Evolutionary conservation across 495 filamentous ascomycete genomes (phyloP), one percentile per base, ranked within the genome.

Genomic region (Monascus purpureus): DNA sequence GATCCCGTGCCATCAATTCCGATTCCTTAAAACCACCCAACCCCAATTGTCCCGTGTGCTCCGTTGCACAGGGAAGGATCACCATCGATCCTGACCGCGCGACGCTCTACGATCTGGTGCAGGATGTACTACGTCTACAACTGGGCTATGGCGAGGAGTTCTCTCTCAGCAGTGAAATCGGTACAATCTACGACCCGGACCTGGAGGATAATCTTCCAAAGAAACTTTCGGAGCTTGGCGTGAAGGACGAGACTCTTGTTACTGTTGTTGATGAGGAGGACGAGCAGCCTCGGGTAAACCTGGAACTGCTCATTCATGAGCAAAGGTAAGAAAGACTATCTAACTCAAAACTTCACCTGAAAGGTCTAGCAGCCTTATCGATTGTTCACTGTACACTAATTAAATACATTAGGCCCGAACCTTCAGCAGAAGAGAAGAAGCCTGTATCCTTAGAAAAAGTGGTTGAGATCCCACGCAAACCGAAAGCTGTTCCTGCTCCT

Each of bases 121-220:
- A 88, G 33, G 70, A 71, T 27, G 59, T 92, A 17, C 55, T 95
- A 9, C 71, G 70, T 32, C 28, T 58, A 8, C 52, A 80, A 31
- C 56, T 95, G 3, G 82, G 82, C 8, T 96, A 93, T 47, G 75
- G 77, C 6, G 77, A 87, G 32, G 87, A 94, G 23, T 69, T 95
- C 22, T 76, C 73, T 8, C 62, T 97, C 35, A 74, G 68, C 37
- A 85, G 70, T 29, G 75, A 79, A 2, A 52, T 63, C n/a, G 76
- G 74, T 28, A 58, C 80, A 6, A 63, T 96, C 4, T 99, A 92
- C 46, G 90, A 95, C 45, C 72, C 73, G 0, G 90, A 96, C 34
- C 65, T 87, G 39, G 82, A 84, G 5, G 86, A 93, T 38, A 90
- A 95, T 39, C 58, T 96, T 1, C 47, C 55, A 1, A 90, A 84